Evolutionary conservation across 2,329 filamentous ascomycete species (phyloP).

Genomic region (Emydomyces testavorans): DNA sequence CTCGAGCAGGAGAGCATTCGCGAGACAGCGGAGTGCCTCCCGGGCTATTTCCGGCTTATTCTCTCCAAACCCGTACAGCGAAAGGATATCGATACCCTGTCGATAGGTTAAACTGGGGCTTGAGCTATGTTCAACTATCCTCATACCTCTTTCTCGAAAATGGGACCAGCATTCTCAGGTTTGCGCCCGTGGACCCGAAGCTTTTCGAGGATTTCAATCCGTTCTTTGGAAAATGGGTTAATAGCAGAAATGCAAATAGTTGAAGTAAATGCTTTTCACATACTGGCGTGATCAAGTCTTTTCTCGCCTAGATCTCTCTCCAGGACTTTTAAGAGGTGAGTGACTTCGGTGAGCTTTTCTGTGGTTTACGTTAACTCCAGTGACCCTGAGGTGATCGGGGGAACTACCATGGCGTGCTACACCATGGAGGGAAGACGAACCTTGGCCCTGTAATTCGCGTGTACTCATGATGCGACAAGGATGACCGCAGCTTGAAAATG

Average conservation of each 20-base stretch:
- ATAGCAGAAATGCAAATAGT: constrained; percentile 9
- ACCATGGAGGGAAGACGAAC: constrained; percentile 4
- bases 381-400: neutral
- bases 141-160: constrained; percentile 66
- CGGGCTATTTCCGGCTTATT: constrained; percentile 52
- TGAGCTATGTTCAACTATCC: neutral
- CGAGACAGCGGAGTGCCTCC: constrained; percentile 69
- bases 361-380: constrained; percentile 9
- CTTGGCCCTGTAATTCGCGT: constrained; percentile 15
- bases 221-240: constrained; percentile 20
- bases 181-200: constrained; percentile 71
- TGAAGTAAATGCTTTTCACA: constrained; percentile 20
- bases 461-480: constrained; percentile 13
- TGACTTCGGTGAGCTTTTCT: constrained; percentile 61
- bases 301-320: constrained; percentile 50
- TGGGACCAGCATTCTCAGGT: constrained; percentile 60
- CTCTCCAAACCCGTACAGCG: constrained; percentile 60
- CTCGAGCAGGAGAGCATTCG: constrained; percentile 68
- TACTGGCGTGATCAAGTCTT: constrained; percentile 50
- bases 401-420: neutral
- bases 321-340: constrained; percentile 51
- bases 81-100: constrained; percentile 64
- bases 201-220: constrained; percentile 41
- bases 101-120: neutral
- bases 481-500: neutral